Conservation (phyloP, 495 filamentous ascomycete genomes). For the Penicillium diatomitis region DNA sequence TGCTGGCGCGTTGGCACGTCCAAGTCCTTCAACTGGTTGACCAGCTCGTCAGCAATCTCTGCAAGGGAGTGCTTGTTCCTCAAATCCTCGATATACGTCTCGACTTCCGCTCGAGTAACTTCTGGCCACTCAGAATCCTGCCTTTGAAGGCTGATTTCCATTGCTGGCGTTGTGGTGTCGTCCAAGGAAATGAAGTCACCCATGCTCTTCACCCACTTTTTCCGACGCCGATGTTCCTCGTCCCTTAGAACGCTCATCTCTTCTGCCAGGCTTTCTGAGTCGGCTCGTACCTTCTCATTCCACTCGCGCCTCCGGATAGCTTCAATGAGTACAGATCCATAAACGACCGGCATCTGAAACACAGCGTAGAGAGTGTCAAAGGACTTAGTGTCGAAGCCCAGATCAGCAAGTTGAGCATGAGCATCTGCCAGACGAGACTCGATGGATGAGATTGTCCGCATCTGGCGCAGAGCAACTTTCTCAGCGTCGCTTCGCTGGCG, state of each 20-base stretch:
- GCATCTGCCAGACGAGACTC: constrained; percentile 63
- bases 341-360: constrained; percentile 73
- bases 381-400: constrained; percentile 60
- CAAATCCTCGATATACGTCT: constrained; percentile 45
- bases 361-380: constrained; percentile 71
- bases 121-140: constrained; percentile 73
- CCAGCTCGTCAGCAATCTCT: constrained; percentile 48
- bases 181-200: constrained; percentile 49
- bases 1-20: constrained; percentile 64
- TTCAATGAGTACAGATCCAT: constrained; percentile 81
- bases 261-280: constrained; percentile 77
- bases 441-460: constrained; percentile 71
- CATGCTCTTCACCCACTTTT: constrained; percentile 81
- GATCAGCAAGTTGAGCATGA: constrained; percentile 55
- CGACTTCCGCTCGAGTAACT: constrained; percentile 46
- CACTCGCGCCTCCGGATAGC: constrained; percentile 81
- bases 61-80: constrained; percentile 32
- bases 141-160: constrained; percentile 78
- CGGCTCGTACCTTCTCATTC: constrained; percentile 76
- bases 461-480: constrained; percentile 53
- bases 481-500: constrained; percentile 52
- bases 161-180: constrained; percentile 57
- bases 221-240: constrained; percentile 79
- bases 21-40: constrained; percentile 53
- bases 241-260: constrained; percentile 86